Evolutionary conservation across 768 basidiomycete species (phyloP).

Genomic region (Phallus indusiatus): DNA sequence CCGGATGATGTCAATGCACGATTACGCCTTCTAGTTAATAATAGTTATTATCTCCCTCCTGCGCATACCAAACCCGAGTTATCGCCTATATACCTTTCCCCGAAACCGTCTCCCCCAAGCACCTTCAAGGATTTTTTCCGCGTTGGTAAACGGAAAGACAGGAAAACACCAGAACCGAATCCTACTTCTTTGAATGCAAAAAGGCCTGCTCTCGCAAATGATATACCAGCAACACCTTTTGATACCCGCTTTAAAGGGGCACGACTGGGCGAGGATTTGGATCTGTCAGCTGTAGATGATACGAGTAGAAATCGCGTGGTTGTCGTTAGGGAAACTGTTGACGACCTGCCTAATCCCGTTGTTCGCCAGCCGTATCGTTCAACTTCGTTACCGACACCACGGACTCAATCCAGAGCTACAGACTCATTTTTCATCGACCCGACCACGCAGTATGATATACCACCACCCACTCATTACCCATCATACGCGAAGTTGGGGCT

Average conservation of each 20-base stretch:
- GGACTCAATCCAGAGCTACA: conserved; percentile 16
- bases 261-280: not conserved
- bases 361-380: conserved; percentile 64
- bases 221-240: not conserved
- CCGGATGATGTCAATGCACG: conserved; percentile 81
- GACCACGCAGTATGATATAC: conserved; percentile 75
- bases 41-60: conserved; percentile 83
- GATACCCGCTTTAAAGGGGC: not conserved
- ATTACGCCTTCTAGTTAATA: conserved; percentile 73
- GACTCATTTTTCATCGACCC: conserved; percentile 60
- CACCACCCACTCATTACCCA: conserved; percentile 39
- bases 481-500: conserved; percentile 4
- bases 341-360: conserved; percentile 57
- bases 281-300: not conserved
- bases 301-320: conserved; percentile 42
- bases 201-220: conserved; percentile 18
- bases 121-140: conserved; percentile 11
- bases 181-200: conserved; percentile 49
- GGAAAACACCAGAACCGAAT: conserved; percentile 41
- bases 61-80: conserved; percentile 66
- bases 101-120: conserved; percentile 7
- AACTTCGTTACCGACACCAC: conserved; percentile 48
- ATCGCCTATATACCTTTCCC: conserved; percentile 6
- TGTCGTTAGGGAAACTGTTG: conserved; percentile 76
- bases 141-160: conserved; percentile 12